These are phyloP conservation scores for Thraustochytrium striatum DNA, from an alignment of 352 stramenopile species.

Conservation along the genomic window DNA sequence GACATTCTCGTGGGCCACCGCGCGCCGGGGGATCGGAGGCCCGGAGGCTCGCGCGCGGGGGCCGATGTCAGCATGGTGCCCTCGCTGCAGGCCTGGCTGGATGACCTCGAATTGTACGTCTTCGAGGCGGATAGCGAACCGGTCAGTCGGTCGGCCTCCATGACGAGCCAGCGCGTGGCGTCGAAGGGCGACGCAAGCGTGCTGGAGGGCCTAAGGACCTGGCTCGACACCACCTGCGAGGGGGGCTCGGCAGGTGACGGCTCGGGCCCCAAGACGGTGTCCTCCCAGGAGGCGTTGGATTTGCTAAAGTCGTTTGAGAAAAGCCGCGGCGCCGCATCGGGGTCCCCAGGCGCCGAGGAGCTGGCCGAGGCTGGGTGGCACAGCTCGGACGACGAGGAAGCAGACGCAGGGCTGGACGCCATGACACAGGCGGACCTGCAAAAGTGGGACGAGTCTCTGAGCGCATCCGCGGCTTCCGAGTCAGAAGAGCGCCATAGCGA, in stretches of 20 bases:
- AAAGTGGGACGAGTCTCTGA: not conserved
- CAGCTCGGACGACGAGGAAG: not conserved
- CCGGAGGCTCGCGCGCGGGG: no score
- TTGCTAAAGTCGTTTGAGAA: not conserved
- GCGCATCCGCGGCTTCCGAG: not conserved
- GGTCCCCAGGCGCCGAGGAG: not conserved
- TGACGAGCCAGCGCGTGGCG: not conserved
- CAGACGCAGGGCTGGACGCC: not conserved
- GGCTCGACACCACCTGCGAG: no score
- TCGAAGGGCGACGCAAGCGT: not conserved
- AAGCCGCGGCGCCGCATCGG: not conserved
- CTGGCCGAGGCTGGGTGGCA: not conserved
- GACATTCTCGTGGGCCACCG: conserved; percentile 5
- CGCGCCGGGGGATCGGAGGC: no score
- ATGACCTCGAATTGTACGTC: conserved; percentile 20
- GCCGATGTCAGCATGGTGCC: conserved; percentile 17
- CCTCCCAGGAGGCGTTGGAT: not conserved
- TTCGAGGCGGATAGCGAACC: not conserved
- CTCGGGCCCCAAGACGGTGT: no score
- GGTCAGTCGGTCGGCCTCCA: not conserved
- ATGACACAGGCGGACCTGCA: not conserved
- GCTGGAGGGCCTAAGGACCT: not conserved
- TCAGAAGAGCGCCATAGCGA: no score
- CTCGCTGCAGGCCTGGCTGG: conserved; percentile 37
- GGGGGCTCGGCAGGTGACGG: no score